Evolutionary conservation across 2,329 filamentous ascomycete species (phyloP), one percentile per base, ranked within the genome.

Genomic region (Exophiala sideris): DNA sequence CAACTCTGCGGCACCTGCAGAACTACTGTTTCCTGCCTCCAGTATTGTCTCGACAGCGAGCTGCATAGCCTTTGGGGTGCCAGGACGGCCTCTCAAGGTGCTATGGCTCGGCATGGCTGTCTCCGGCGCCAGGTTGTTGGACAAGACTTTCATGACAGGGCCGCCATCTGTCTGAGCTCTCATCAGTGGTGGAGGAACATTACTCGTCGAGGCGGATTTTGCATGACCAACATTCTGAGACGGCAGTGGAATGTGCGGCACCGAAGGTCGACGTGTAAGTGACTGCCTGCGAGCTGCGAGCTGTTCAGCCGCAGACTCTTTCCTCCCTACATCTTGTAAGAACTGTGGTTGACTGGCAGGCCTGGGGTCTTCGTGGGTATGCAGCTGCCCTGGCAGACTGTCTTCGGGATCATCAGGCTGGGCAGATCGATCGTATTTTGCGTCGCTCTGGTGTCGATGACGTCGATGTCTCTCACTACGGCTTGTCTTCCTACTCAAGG

Each of bases 61-160:
- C 79, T 88, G 83, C 91, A 96, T 95, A 1, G 91, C 91, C 73
- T 89, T 86, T 29, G 92, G 91, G 1, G 91, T 96, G 2, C 91
- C 89, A 11, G 92, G 91, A n/a, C 96, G 79, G 0, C 39, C 48
- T 36, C 46, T 49, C 3, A 21, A 3, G 9, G 53, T 35, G 10
- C 49, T 49, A 8, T 52, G 16, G 8, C 46, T 39, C n/a, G 52
- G 33, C 16, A 48, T 39, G 32, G 55, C 46, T 24, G 40, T 38
- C 3, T 91, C 91, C 48, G 92, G 80, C 12, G 36, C n/a, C 5
- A 81, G 79, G 1, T 67, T 57, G 67, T 70, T 5, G 64, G 66
- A 33, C 16, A 60, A 64, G 12, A 65, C 64, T 10, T 65, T 63
- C 36, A 67, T 66, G n/a, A 66, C 72, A 1, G 76, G 73, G 48